Evolutionary conservation across 345 rosid species (phyloP), one percentile per base, ranked within the genome.

Genomic region (Garcia nutans): DNA sequence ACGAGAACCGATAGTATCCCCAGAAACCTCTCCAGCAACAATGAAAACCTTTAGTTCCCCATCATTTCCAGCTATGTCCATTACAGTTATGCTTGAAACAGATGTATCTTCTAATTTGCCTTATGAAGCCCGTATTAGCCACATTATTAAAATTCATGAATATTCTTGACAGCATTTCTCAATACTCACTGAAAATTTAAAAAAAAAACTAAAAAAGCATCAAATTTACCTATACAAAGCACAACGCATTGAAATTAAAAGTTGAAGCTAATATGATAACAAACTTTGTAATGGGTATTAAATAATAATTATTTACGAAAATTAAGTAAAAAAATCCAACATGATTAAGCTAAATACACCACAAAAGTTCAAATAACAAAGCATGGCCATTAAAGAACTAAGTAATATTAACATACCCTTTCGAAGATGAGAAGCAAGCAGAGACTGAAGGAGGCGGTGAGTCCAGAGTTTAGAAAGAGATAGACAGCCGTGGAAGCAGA

Each of bases 11-110:
- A 96, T 89, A 71, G 89, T 77, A 75, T 96, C 98, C 33, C 98
- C 99, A 42, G 98, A 93, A 74, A 92, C 96, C 82, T 96, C 99
- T 12, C 98, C 99, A 19, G 98, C 86, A 65, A 91, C 90, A 59
- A 93, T 63, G 82, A 93, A 95, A 54, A 89, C 87, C 54, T 93
- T 92, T 9, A 96, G 87, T 84, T 96, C 98, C 19, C 92, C 96
- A 66, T 90, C 94, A 50, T 72, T 78, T 56, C 75, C 77, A 20
- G 91, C 97, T 58, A n/a, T 77, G 2, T 88, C 92, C 10, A 82
- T 55, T 41, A 89, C 77, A 6, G 86, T 24, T 70, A 71, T 81
- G 77, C 88, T 81, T 62, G 83, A 78, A 65, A 79, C 71, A n/a
- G 92, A 86, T 42, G 41, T n/a, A 61, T 57, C 78, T 79, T 62